Percentiles rank a stretch among this genome's conserved stretches.
Conservation (phyloP, 768 basidiomycete species). For the Jaapia argillacea region DNA sequence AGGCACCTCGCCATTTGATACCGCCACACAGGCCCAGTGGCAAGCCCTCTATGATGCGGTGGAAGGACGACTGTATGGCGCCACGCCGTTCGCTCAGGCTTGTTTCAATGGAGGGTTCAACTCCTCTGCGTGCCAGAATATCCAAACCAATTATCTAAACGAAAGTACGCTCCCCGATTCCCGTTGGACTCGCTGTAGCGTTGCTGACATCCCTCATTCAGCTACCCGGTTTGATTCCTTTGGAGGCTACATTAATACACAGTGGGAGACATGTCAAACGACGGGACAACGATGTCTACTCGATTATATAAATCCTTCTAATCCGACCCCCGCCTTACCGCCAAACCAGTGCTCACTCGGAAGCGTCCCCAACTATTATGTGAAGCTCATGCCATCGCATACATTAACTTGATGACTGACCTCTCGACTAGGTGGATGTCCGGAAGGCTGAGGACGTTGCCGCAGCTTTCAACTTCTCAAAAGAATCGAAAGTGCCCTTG, state of each 20-base stretch:
- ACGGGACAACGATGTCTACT: conserved; percentile 12
- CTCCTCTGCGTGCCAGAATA: conserved; percentile 6
- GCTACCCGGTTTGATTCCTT: background rate
- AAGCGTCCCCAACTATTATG: background rate
- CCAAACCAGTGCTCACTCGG: background rate
- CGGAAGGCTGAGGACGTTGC: conserved; percentile 10
- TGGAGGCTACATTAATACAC: conserved; percentile 6
- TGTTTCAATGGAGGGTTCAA: conserved; percentile 5
- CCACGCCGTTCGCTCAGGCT: conserved; percentile 11
- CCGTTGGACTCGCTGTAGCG: background rate
- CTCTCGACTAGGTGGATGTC: conserved; percentile 7
- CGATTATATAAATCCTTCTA: conserved; percentile 12
- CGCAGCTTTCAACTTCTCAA: conserved; percentile 17
- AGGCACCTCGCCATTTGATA: too few species aligned
- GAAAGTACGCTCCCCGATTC: conserved; percentile 3
- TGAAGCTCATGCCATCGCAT: too few species aligned
- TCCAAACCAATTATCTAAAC: conserved; percentile 10
- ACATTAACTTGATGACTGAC: too few species aligned
- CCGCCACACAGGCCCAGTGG: too few species aligned
- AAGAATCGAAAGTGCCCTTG: conserved; percentile 10
- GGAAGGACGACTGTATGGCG: conserved; percentile 9
- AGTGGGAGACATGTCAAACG: conserved; percentile 15
- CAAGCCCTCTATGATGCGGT: conserved; percentile 8
- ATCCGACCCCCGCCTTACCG: background rate
- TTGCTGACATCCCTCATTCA: background rate